Base-by-base conservation (phyloP, 192 early-diverging fungal genomes). In the Umbelopsis sp. region DNA sequence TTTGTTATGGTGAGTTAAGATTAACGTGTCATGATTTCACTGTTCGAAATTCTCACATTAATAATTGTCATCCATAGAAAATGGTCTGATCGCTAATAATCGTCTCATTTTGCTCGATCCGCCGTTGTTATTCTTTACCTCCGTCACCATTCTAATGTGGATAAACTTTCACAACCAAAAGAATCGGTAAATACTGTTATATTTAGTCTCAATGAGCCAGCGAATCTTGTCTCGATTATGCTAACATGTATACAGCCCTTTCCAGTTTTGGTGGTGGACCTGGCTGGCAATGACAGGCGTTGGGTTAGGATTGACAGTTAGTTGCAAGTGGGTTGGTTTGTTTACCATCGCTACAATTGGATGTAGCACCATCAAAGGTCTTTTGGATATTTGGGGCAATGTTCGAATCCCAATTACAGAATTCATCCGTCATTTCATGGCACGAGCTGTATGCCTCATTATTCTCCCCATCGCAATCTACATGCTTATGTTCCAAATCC, bases 321-420 rank as follows among this genome's bases (percentile, higher is more conserved):
- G 96, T 70, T 91, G 93, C 81, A 99, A 99, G 77, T 96, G 95
- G 94, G 97, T 99, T 36, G 97, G 97, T 4, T 77, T 99, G 45
- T 95, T 99, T 71, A 90, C 92, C 11, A 90, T 99, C 67, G 95
- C 92, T 22, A 86, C 91, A 7, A 85, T 99, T 76, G 97, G 97
- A 32, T 74, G 92, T 34, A 94, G 93, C 50, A 94, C 93, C 0
- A 67, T 99, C 49, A 86, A 90, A 62, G 92, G 95, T 67, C 83
- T 99, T 21, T 97, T 96, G 96, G 79, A 87, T 25, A 79, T 95
- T 68, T 88, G 94, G 77, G 93, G 93, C 74, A 86, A 93, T 71
- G 71, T 86, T 67, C 84, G 84, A 24, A 74, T 94, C 20, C n/a
- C 72, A 22, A 59, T 65, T 25, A 32, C 22, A 21, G 50, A 31